Evolutionary conservation across 2,329 filamentous ascomycete species (phyloP), one percentile per base, ranked within the genome.

Genomic region (Fusarium vanettenii): DNA sequence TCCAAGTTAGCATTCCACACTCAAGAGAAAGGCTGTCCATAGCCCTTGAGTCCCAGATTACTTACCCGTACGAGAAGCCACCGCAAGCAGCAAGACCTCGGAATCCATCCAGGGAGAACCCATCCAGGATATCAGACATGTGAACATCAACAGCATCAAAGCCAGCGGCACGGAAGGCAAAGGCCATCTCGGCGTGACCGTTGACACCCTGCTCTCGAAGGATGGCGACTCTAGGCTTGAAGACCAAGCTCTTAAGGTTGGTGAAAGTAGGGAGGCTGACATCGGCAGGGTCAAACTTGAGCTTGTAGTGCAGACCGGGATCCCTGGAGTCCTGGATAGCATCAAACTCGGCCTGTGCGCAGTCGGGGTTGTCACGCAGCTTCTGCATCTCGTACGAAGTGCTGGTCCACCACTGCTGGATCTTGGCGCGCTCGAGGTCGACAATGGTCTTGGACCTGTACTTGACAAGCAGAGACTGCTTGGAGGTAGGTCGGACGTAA

Each of bases 131-230:
- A 79, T 98, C 96, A 5, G 93, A 97, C 97, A 99, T 98, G 87
- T 98, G 96, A 2, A 98, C 93, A 80, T 99, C 96, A 56, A 98
- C 90, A 16, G 95, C 91, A 60, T 95, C 92, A 85, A 98, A 98
- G 41, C 96, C 96, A 50, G 97, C 96, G 39, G 92, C 92, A 75
- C 93, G 92, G 88, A 98, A 98, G 59, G 95, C 95, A 80, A 97
- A 98, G 1, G 97, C 97, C 94, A 99, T 97, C 83, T 99, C 97
- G n/a, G 95, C 92, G 79, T 98, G 91, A 48, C 95, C 94, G 85
- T 99, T 98, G 76, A 98, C 94, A 82, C 97, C 97, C 83, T 98
- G 95, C 83, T 98, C 97, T 80, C 97, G 90, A 25, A 99, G 91
- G 77, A 99, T 97, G 50, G 97, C 97, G 27, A 99, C 95, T 77